These are phyloP conservation scores for Endotrypanum monterogeii DNA, from an alignment of 208 protist species.

Conservation along the genomic window DNA sequence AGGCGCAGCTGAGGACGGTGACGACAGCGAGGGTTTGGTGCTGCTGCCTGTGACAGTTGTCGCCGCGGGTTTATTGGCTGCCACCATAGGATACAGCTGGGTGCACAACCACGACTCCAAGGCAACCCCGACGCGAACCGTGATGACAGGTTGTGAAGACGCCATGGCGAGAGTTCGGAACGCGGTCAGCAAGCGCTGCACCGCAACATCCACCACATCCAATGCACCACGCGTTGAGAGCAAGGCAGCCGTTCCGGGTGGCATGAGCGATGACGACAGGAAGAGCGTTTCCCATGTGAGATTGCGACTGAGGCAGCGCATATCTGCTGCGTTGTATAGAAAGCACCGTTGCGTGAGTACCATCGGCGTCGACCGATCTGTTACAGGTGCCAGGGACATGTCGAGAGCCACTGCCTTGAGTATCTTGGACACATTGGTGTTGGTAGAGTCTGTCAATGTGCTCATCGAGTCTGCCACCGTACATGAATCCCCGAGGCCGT, in stretches of 20 bases:
- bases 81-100: conserved; percentile 10
- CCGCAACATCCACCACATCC: conserved; percentile 4
- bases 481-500: not conserved
- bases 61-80: not conserved
- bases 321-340: conserved; percentile 29
- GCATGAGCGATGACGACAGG: not conserved
- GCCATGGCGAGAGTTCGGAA: conserved; percentile 22
- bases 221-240: not conserved
- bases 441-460: not conserved
- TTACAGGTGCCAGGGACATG: too few relatives aligned
- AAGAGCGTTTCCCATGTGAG: conserved; percentile 34
- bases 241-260: not conserved
- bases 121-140: conserved; percentile 21
- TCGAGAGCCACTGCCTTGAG: not conserved
- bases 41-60: not conserved
- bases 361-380: too few relatives aligned
- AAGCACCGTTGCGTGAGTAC: conserved; percentile 4
- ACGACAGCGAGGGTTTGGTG: conserved; percentile 1
- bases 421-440: too few relatives aligned
- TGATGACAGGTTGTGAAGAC: conserved; percentile 13
- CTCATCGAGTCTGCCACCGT: not conserved
- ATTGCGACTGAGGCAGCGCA: conserved; percentile 22
- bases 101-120: conserved; percentile 28
- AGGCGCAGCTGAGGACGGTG: not conserved
- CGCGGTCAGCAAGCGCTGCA: conserved; percentile 16